A percentile compares a stretch with the other conserved stretches of the same genome.
Conservation (phyloP, 192 early-diverging fungal species). For the Podila epigama region DNA sequence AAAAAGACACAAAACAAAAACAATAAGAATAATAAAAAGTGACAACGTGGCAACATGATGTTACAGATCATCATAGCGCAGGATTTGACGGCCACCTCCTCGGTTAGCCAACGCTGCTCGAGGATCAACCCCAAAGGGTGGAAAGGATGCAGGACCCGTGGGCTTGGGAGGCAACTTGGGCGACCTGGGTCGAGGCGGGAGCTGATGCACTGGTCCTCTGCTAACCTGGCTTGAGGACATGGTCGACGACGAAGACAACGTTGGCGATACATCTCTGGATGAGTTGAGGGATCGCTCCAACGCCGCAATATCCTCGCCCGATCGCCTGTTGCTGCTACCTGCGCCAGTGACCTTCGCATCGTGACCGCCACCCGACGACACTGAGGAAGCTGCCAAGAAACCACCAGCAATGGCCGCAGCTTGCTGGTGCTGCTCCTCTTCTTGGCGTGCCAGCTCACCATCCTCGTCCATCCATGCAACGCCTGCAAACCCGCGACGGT, state of each 20-base stretch:
- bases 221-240: background rate
- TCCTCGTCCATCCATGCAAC: constrained; percentile 63
- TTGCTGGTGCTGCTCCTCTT: constrained; percentile 48
- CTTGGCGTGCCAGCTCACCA: constrained; percentile 37
- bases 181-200: constrained; percentile 30
- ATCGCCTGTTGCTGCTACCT: background rate
- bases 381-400: background rate
- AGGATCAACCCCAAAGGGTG: constrained; percentile 23
- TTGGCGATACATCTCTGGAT: background rate
- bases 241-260: background rate
- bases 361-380: background rate
- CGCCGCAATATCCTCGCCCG: background rate
- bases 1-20: no score
- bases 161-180: constrained; percentile 35
- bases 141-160: constrained; percentile 16
- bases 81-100: constrained; percentile 39
- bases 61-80: constrained; percentile 45
- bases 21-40: no score
- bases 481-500: constrained; percentile 59
- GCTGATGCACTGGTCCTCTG: constrained; percentile 17
- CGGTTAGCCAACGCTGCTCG: constrained; percentile 23
- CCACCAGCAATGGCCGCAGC: constrained; percentile 42
- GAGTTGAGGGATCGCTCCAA: background rate
- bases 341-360: background rate
- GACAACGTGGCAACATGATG: no score